Base-by-base conservation (phyloP, 192 early-diverging fungal species). In the Coemansia sp. region DNA sequence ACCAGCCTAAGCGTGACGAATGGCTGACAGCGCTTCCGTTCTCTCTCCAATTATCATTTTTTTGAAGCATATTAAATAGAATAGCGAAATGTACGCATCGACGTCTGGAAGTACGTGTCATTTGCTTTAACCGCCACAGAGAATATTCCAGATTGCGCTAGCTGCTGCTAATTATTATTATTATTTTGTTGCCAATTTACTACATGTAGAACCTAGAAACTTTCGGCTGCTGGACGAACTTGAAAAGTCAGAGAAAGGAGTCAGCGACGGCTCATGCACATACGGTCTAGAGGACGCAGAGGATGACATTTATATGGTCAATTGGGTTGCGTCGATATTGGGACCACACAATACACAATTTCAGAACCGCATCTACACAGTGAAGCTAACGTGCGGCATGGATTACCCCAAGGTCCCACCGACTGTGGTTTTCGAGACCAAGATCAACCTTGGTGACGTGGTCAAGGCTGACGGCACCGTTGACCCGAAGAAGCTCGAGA, bases 241-340 rank as follows among this genome's bases (percentile, higher is more conserved):
- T 34, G 97, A 99, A 77, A 94, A 95, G 83, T 95, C 95, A 54
- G 96, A 97, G 74, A 98, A 99, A 86, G 94, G 94, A 49, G 88
- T 92, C 76, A 95, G 96, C 62, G 96, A 97, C 80, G 96, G 95
- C 10, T 91, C 92, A 41, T 93, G 92, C 85, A 94, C 91, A 76
- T 99, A 98, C 79, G 97, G 97, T 34, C 87, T 99, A 44, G 86
- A 88, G 33, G 89, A 96, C 70, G 81, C 86, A 16, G 96, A 97
- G 64, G 72, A 78, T 11, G 92, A 95, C 78, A 76, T 90, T 3
- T 74, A 88, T 68, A 90, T 97, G 92, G 86, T 88, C 42, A 79
- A 90, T 68, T 99, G 97, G 97, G 91, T 96, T 67, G 97, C 92
- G 10, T 97, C 96, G 52, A 98, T 98, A 70, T 89, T 98, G 61